Evolutionary conservation across 148 eudicot genomes (phyloP), one percentile per base, ranked within the genome.

Genomic region (Simmondsia chinensis): DNA sequence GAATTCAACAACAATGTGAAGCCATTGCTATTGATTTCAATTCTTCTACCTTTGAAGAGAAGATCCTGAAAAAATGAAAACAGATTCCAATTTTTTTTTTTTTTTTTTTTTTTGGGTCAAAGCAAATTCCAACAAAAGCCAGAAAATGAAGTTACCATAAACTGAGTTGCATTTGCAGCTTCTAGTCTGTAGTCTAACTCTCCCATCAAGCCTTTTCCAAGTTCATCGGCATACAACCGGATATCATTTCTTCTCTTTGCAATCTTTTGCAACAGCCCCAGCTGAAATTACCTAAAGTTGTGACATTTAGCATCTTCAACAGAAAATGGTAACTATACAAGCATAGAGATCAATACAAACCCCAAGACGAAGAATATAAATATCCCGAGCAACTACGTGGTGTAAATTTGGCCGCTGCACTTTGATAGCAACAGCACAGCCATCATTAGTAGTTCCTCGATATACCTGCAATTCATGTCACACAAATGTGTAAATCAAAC

Each of bases 181-280:
- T 93, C 99, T 57, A 80, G 55, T 58, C 71, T 73, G 75, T 93
- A 93, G 65, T 93, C 96, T 62, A 93, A 68, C 74, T 93, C 99
- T 48, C 96, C 99, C 24, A 82, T 70, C 26, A 93, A 66, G 40
- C 99, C 99, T 78, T 73, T 86, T 50, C 99, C 99, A 26, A 93
- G 94, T 63, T 93, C 99, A 56, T 93, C 99, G 36, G 94, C 99
- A 68, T 93, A 93, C 46, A 79, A 60, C 44, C 84, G 82, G 52
- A 72, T 78, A 64, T 93, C 99, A 56, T 59, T 82, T 73, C 64
- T 73, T 33, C 94, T 82, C 52, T 78, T 83, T 38, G 84, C 72
- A 43, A 93, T 63, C 75, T 75, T 82, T 60, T 71, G 81, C 65
- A 93, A 44, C 24, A 80, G 23, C 23, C 81, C 79, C 59, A 93